Conservation (phyloP, 2,329 filamentous ascomycete genomes). For the Nemania sp. region DNA sequence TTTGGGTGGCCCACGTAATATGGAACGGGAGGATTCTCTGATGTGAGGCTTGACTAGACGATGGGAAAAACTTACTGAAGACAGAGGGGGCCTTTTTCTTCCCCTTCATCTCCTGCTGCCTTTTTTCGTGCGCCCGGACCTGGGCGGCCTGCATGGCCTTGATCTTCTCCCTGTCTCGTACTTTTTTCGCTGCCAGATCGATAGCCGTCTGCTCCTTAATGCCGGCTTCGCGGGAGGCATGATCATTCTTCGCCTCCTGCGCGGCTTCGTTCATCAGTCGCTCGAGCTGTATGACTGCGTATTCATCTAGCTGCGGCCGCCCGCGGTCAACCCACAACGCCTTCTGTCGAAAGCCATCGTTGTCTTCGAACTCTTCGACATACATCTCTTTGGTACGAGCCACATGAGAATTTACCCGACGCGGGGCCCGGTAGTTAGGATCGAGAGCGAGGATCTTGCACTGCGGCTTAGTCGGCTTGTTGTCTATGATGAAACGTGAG, state of each 20-base stretch:
- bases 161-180: not conserved
- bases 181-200: not conserved
- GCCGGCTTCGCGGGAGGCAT: not conserved
- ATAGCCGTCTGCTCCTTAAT: conserved; percentile 5
- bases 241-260: not conserved
- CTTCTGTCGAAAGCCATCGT: conserved; percentile 9
- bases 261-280: conserved; percentile 1
- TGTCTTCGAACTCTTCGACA: not conserved
- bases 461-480: not conserved
- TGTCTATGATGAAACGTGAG: conserved; percentile 6
- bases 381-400: conserved; percentile 1
- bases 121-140: not conserved
- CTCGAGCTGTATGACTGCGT: not conserved
- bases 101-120: not conserved
- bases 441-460: conserved; percentile 9
- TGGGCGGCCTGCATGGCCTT: not conserved
- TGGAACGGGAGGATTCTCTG: no score
- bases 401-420: not conserved
- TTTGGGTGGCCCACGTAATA: no score
- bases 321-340: not conserved
- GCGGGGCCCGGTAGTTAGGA: not conserved
- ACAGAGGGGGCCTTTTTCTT: not conserved
- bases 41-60: not conserved
- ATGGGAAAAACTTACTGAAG: not conserved
- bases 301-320: not conserved